Evolutionary conservation across 2,329 filamentous ascomycete species (phyloP), one percentile per base, ranked within the genome.

Genomic region (Aspergillus tanneri): DNA sequence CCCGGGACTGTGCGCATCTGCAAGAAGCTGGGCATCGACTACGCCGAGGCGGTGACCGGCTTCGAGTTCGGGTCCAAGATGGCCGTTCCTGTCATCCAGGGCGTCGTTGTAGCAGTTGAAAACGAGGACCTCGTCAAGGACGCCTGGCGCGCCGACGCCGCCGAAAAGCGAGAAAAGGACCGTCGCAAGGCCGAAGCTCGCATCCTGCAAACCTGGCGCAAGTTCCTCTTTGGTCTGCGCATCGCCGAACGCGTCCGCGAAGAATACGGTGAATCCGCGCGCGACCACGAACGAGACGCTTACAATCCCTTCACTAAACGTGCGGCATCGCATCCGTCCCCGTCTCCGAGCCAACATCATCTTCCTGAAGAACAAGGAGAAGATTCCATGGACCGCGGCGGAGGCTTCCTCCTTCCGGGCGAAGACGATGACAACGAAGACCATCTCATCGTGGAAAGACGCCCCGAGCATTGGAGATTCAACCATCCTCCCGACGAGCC

Each of bases 11-110:
- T 86, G 24, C 84, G 85, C 39, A 81, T 96, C 1, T 96, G 92
- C 68, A 90, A 88, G 65, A 85, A 87, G 52, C 76, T 99, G 0
- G 83, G 83, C 3, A 86, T 97, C 28, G 90, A 96, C 63, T 95
- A 85, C 59, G 93, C 93, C 0, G 93, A 97, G 69, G 93, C 93
- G 1, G 93, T 96, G 2, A 91, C 91, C 0, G 93, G 90, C 1
- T 99, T 99, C 65, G 93, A 99, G 64, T 99, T 97, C 66, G 92
- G 92, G 0, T 86, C 93, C 59, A 87, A 93, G 51, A 91, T 93
- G 79, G 93, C 93, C 4, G 90, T 97, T 1, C 93, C 93, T 0
- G 84, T 96, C 0, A 87, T 97, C 22, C 86, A 88, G 45, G 93
- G 92, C 0, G 90, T 96, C 0, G 90, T 99, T 0, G 81, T 96